A percentile compares a stretch with the other conserved stretches of the same genome.
phyloP scores from a whole-genome alignment of 1,284 basidiomycete genomes.

The Peniophora sp. region DNA sequence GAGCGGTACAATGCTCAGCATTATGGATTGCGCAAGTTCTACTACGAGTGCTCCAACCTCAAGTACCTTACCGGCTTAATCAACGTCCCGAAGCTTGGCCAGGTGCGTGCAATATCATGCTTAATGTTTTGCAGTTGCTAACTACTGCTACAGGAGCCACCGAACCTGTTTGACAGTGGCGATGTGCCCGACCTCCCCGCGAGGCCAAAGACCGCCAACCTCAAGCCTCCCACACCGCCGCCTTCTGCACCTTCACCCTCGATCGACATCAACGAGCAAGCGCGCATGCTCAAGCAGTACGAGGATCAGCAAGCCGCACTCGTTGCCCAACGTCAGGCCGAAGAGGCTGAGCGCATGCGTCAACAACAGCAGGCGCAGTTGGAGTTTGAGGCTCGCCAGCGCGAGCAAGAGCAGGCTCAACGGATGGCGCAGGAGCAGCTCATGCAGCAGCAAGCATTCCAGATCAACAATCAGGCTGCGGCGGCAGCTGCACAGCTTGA shows the following conservation, averaged over 20 bases:
- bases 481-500: conserved; percentile 77
- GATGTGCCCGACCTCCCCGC: conserved; percentile 84
- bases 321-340: conserved; percentile 72
- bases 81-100: conserved; percentile 92
- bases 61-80: conserved; percentile 94
- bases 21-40: conserved; percentile 87
- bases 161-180: conserved; percentile 82
- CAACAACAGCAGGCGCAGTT: conserved; percentile 76
- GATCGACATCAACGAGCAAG: conserved; percentile 86
- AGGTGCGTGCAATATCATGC: conserved; percentile 37
- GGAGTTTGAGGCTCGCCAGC: conserved; percentile 90
- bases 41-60: conserved; percentile 96
- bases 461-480: conserved; percentile 67
- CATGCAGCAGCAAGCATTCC: conserved; percentile 61
- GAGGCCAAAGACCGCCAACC: conserved; percentile 60
- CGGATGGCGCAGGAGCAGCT: conserved; percentile 86
- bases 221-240: conserved; percentile 46
- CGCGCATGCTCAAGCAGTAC: conserved; percentile 92
- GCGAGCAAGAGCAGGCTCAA: conserved; percentile 84
- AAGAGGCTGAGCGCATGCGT: conserved; percentile 75
- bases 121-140: conserved; percentile 5
- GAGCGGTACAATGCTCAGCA: conserved; percentile 86
- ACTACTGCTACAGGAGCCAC: conserved; percentile 65
- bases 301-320: conserved; percentile 91
- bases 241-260: conserved; percentile 66